These are phyloP conservation scores for Malus hybrid DNA, from an alignment of 331 rosid species.

Conservation along the genomic window DNA sequence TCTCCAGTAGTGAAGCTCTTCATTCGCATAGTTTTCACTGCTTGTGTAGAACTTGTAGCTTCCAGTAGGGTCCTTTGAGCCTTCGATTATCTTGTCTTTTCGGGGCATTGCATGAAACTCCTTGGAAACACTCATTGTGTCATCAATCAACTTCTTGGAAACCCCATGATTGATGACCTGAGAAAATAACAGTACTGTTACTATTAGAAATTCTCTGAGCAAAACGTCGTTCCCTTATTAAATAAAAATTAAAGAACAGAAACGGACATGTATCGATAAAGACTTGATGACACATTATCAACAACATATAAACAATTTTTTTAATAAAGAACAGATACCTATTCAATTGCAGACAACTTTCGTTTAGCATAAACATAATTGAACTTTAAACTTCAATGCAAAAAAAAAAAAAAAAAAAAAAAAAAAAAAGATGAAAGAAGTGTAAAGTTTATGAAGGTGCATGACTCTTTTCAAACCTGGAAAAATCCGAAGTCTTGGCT, in stretches of 20 bases:
- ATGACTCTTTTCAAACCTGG: conserved; percentile 30
- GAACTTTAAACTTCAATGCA: neutral
- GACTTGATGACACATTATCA: too few relatives aligned
- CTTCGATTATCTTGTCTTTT: conserved; percentile 26
- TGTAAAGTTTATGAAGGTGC: neutral
- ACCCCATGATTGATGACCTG: conserved; percentile 68
- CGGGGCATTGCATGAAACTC: conserved; percentile 36
- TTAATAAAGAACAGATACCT: too few relatives aligned
- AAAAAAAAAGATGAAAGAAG: neutral
- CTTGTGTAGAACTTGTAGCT: conserved; percentile 52
- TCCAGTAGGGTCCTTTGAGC: conserved; percentile 34
- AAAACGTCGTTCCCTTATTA: too few relatives aligned
- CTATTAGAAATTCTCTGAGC: neutral
- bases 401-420: neutral
- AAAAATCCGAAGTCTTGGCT: conserved; percentile 53
- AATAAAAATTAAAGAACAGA: too few relatives aligned
- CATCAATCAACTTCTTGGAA: conserved; percentile 24
- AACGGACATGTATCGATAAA: too few relatives aligned
- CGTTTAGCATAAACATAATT: too few relatives aligned
- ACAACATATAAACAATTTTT: too few relatives aligned
- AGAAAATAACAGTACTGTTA: neutral
- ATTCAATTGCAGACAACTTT: too few relatives aligned
- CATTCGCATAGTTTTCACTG: conserved; percentile 29
- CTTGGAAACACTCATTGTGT: conserved; percentile 24
- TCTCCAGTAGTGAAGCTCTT: conserved; percentile 45